Evolutionary conservation across 2,329 filamentous ascomycete species (phyloP), one percentile per base, ranked within the genome.

Genomic region (Lecanicillium sp.): DNA sequence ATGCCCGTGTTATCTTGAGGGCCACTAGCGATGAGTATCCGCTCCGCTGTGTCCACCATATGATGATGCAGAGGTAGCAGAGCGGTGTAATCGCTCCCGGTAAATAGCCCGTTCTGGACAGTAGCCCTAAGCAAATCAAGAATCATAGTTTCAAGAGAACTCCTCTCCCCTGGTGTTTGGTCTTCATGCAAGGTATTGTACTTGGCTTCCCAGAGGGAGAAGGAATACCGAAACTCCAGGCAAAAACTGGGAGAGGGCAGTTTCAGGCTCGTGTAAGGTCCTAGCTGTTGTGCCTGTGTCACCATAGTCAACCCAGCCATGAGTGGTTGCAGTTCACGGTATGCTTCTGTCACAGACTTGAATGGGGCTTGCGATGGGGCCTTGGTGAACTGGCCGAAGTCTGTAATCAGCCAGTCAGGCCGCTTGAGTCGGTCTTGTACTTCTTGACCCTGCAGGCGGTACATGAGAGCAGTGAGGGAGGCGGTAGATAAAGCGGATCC

Each of bases 361-460:
- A 40, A 47, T 5, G 44, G 44, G 14, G 36, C 19, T 11, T 26
- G n/a, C 2, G 44, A 33, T 4, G 27, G 36, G n/a, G 23, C 26
- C n/a, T 33, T 47, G 17, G 35, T 32, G n/a, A 15, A 46, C 15
- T 39, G 44, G 19, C 24, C 19, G 39, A 40, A 46, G 20, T 33
- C 36, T 23, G 6, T 12, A 2, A 24, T 6, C 2, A 39, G 27
- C 27, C 44, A 46, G 9, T 32, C 26, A 6, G 44, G 36, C 26
- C 36, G 19, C 20, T 47, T 10, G 8, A 27, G 27, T 27, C 44
- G 35, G 17, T 40, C 27, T n/a, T n/a, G n/a, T n/a, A 29, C 26
- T 12, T 29, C 26, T 29, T 45, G 43, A 21, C 43, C 26, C 6
- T 37, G 32, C 5, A 37, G 24, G 12, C 32, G 32, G 5, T 37